Percentiles rank a stretch among this genome's conserved stretches.
Conservation (phyloP, 73 alveolate species). For the Uronychia binucleata region DNA sequence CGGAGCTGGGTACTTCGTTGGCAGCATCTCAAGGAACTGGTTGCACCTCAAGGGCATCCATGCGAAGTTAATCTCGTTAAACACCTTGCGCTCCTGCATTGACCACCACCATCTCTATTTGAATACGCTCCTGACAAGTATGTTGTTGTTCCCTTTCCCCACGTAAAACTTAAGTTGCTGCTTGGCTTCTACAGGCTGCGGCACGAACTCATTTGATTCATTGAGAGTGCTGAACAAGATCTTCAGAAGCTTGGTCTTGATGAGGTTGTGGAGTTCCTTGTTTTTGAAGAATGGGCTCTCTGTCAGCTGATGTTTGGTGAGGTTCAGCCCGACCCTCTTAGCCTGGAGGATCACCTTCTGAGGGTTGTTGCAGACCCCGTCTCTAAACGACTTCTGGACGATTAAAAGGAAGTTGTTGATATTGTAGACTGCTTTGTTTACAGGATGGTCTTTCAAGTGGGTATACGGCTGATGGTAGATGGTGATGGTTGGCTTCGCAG, state of each 20-base stretch:
- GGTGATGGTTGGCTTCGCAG: neutral
- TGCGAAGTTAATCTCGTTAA: neutral
- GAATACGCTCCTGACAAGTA: conserved; percentile 56
- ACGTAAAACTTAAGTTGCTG: conserved; percentile 51
- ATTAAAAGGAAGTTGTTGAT: neutral
- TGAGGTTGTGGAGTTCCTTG: neutral
- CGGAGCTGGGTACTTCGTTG: neutral
- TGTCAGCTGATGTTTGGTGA: neutral
- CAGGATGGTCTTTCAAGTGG: neutral
- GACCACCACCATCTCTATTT: conserved; percentile 83
- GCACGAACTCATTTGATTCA: neutral
- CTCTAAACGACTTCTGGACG: neutral
- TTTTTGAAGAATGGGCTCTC: neutral
- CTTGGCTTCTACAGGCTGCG: neutral
- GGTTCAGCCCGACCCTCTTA: neutral
- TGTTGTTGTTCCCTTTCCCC: conserved; percentile 80
- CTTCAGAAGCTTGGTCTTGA: neutral
- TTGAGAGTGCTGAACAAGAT: neutral
- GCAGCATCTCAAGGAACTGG: neutral
- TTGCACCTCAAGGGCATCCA: neutral
- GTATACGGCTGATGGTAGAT: neutral
- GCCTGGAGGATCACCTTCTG: neutral
- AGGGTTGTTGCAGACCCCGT: neutral
- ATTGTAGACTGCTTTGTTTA: neutral
- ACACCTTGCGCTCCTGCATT: conserved; percentile 41